Conservation (phyloP, 108 stramenopile genomes). For the Nitzschia sp. region DNA sequence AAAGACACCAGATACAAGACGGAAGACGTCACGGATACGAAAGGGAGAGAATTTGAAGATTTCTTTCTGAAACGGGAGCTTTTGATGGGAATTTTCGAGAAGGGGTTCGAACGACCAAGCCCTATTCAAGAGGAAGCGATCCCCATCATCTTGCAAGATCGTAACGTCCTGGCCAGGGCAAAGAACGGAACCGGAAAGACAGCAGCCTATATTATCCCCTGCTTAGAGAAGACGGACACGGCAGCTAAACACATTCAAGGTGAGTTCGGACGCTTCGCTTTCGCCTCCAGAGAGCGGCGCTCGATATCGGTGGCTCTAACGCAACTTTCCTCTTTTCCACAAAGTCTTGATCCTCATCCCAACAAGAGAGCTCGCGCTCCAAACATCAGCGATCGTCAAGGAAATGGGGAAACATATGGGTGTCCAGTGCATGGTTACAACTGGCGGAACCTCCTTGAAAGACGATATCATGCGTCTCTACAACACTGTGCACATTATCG, state of each 20-base stretch:
- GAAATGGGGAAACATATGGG: slow-evolving; percentile 99
- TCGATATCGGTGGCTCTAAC: too few relatives aligned
- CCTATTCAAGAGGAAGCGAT: slow-evolving; percentile 99
- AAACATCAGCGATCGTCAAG: slow-evolving; percentile 98
- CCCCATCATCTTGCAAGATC: slow-evolving; percentile 94
- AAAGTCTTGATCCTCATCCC: slow-evolving; percentile 94
- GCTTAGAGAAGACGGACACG: slow-evolving; percentile 96
- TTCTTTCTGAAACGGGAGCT: slow-evolving; percentile 96
- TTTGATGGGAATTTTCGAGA: slow-evolving; percentile 99
- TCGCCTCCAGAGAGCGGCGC: too few relatives aligned
- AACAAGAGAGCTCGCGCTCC: slow-evolving; percentile 97
- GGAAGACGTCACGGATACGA: slow-evolving; percentile 95
- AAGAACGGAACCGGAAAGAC: slow-evolving; percentile 99
- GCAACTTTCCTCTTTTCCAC: neutral
- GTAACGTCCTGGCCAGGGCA: slow-evolving; percentile 96
- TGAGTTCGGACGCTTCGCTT: slow-evolving; percentile 24
- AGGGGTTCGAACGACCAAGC: slow-evolving; percentile 98
- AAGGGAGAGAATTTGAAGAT: slow-evolving; percentile 98
- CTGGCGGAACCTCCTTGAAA: slow-evolving; percentile 95
- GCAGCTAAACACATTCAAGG: slow-evolving; percentile 82
- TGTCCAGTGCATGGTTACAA: slow-evolving; percentile 97
- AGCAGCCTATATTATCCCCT: slow-evolving; percentile 98
- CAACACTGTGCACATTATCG: slow-evolving; percentile 93
- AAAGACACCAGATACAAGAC: slow-evolving; percentile 92
- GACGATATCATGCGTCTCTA: slow-evolving; percentile 99